A percentile compares a stretch with the other conserved stretches of the same genome.
Conservation (phyloP, 2,329 filamentous ascomycete genomes). For the Golovinomyces cichoracearum region DNA sequence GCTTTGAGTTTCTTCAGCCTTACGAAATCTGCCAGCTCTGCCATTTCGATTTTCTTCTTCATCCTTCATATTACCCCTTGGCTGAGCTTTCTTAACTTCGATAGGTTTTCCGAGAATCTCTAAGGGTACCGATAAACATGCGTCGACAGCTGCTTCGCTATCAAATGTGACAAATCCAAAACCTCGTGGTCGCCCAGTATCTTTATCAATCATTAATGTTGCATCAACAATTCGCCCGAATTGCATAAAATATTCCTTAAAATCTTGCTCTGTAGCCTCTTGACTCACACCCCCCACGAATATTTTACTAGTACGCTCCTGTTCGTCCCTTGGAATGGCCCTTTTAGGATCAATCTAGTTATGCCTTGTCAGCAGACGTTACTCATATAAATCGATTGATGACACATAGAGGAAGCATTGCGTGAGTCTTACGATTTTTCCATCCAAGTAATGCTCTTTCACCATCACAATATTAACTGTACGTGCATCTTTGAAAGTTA, state of each 20-base stretch:
- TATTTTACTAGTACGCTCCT: slow-evolving; percentile 95
- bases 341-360: slow-evolving; percentile 81
- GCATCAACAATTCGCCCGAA: slow-evolving; percentile 92
- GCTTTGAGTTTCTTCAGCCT: slow-evolving; percentile 20
- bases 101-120: slow-evolving; percentile 91
- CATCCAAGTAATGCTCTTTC: slow-evolving; percentile 92
- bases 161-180: slow-evolving; percentile 98
- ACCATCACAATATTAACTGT: slow-evolving; percentile 99
- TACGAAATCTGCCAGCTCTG: slow-evolving; percentile 25
- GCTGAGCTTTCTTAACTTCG: slow-evolving; percentile 94
- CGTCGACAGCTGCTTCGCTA: slow-evolving; percentile 79
- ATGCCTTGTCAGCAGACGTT: neutral
- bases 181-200: slow-evolving; percentile 83
- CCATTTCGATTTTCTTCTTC: slow-evolving; percentile 44
- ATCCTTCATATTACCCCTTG: slow-evolving; percentile 76
- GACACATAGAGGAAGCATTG: slow-evolving; percentile 7
- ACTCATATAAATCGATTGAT: slow-evolving; percentile 3
- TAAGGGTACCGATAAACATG: slow-evolving; percentile 58
- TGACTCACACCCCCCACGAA: slow-evolving; percentile 95
- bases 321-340: slow-evolving; percentile 88
- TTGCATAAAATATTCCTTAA: slow-evolving; percentile 87
- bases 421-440: slow-evolving; percentile 68
- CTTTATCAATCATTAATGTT: slow-evolving; percentile 99
- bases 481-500: slow-evolving; percentile 93
- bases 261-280: slow-evolving; percentile 87